Percentiles rank a stretch among this genome's conserved stretches.
Evolutionary conservation across 306 rosid genomes (phyloP).

Genomic region (Cicer arietinum): DNA sequence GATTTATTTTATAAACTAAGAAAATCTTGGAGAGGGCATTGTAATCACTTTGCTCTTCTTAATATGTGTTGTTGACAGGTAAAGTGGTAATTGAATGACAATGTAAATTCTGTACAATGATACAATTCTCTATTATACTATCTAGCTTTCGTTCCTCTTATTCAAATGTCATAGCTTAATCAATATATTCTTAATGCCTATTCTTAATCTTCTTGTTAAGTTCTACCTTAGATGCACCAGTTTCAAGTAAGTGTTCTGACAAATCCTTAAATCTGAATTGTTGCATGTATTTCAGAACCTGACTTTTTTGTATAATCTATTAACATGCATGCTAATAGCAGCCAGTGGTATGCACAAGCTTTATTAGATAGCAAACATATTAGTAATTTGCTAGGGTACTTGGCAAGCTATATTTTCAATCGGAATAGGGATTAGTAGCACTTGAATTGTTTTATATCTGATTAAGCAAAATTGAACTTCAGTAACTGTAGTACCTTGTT

Average conservation of each 20-base stretch:
- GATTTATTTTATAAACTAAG: not conserved
- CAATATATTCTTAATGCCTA: constrained; percentile 5
- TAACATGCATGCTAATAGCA: constrained; percentile 11
- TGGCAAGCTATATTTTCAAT: constrained; percentile 19
- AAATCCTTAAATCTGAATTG: constrained; percentile 7
- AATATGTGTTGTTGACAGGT: constrained; percentile 4
- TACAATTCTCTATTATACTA: not conserved
- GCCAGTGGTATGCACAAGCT: constrained; percentile 29
- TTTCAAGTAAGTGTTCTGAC: not conserved
- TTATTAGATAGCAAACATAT: constrained; percentile 21
- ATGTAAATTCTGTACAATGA: not conserved
- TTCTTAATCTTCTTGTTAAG: constrained; percentile 17
- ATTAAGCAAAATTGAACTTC: constrained; percentile 8
- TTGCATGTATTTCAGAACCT: not conserved
- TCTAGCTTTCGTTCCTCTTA: constrained; percentile 4
- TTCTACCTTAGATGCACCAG: constrained; percentile 1
- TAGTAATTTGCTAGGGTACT: not conserved
- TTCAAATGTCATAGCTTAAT: constrained; percentile 3
- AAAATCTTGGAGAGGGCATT: constrained; percentile 1
- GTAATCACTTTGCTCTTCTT: not conserved
- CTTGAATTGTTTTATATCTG: not conserved
- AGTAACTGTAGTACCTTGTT: constrained; percentile 17
- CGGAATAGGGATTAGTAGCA: constrained; percentile 1
- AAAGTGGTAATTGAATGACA: constrained; percentile 11
- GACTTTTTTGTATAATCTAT: constrained; percentile 3